Evolutionary conservation across 192 early-diverging fungal genomes (phyloP).

Genomic region (Rhizophagus prolifer): DNA sequence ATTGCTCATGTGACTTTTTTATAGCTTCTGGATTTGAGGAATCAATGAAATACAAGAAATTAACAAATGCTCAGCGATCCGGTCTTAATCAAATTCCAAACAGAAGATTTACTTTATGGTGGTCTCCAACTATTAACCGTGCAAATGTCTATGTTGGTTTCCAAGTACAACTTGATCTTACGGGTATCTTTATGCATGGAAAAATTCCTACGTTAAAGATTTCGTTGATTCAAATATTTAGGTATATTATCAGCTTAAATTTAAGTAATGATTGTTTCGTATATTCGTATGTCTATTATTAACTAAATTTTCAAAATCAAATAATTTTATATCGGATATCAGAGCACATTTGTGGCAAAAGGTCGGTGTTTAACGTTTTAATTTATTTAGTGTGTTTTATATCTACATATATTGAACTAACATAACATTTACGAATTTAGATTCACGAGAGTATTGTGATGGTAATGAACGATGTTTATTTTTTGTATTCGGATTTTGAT

Average conservation of each 20-base stretch:
- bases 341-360: conserved; percentile 27
- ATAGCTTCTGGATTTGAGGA: conserved; percentile 69
- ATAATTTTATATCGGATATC: conserved; percentile 17
- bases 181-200: conserved; percentile 99
- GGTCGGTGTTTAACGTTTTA: conserved; percentile 29
- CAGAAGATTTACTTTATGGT: conserved; percentile 99
- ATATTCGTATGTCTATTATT: not conserved
- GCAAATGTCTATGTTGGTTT: conserved; percentile 99
- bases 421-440: not conserved
- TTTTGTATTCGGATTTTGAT: no score
- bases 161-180: conserved; percentile 99
- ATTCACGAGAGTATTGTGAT: conserved; percentile 36
- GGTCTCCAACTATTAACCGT: conserved; percentile 98
- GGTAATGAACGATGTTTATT: not conserved
- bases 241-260: conserved; percentile 99
- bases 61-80: conserved; percentile 96
- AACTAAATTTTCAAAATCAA: not conserved
- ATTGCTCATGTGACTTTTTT: conserved; percentile 41
- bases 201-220: conserved; percentile 99
- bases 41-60: conserved; percentile 92
- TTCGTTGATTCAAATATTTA: conserved; percentile 97
- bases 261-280: conserved; percentile 66
- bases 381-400: not conserved
- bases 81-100: conserved; percentile 99
- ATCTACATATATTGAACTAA: not conserved